A percentile compares a stretch with the other conserved stretches of the same genome.
phyloP scores from a whole-genome alignment of 1,284 basidiomycete genomes.

The Schizophyllum amplum region DNA sequence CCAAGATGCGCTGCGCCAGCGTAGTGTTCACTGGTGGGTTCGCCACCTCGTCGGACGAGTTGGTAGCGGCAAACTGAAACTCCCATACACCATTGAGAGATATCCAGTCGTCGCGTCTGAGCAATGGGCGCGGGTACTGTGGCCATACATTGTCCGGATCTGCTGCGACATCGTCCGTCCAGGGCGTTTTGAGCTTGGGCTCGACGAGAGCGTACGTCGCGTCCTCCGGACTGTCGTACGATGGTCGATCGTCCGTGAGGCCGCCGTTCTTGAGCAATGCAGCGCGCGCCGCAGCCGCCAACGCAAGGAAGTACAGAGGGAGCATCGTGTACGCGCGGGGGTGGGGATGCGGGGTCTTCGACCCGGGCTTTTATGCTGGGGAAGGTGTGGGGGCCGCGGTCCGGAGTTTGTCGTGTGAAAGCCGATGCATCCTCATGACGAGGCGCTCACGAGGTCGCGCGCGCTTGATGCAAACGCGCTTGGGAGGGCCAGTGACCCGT shows the following conservation, averaged over 20 bases:
- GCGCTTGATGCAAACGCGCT: neutral
- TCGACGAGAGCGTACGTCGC: constrained; percentile 11
- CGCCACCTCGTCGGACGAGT: constrained; percentile 4
- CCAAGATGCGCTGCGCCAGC: constrained; percentile 11
- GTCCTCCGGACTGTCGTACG: constrained; percentile 10
- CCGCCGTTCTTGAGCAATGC: constrained; percentile 11
- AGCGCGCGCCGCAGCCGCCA: neutral
- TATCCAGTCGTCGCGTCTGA: constrained; percentile 9
- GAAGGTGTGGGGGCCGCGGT: neutral
- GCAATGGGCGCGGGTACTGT: constrained; percentile 10
- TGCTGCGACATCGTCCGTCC: constrained; percentile 10
- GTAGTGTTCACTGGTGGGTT: constrained; percentile 7
- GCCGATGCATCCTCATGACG: neutral
- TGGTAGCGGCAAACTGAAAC: constrained; percentile 7
- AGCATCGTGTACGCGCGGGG: neutral
- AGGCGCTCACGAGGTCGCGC: neutral
- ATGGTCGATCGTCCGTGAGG: constrained; percentile 9
- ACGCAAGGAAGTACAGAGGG: neutral
- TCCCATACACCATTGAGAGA: constrained; percentile 13
- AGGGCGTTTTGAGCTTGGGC: constrained; percentile 12
- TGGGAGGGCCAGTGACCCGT: neutral
- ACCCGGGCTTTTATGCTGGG: neutral
- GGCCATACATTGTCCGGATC: constrained; percentile 9
- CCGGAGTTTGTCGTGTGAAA: neutral
- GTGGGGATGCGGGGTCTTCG: neutral